Conservation (phyloP, 768 basidiomycete genomes). For the Collybia sp. region DNA sequence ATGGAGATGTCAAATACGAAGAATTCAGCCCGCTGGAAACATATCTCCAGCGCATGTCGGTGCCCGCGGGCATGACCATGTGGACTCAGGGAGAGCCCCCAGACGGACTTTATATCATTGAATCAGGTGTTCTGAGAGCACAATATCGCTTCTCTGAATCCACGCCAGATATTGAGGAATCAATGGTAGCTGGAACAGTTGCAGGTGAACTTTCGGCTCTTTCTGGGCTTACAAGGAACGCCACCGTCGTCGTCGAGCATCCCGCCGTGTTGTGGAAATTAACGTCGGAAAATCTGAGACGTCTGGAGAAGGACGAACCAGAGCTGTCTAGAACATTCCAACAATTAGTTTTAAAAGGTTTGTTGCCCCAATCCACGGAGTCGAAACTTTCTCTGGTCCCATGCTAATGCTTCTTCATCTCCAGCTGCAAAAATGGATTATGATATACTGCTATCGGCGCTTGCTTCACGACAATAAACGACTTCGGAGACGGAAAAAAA, state of each 20-base stretch:
- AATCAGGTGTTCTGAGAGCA: conserved; percentile 82
- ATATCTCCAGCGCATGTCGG: conserved; percentile 64
- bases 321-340: conserved; percentile 61
- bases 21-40: conserved; percentile 60
- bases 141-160: conserved; percentile 75
- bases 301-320: conserved; percentile 66
- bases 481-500: too few species aligned
- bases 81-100: conserved; percentile 77
- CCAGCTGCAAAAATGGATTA: conserved; percentile 18
- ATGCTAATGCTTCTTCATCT: neutral
- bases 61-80: conserved; percentile 55
- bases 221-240: conserved; percentile 75
- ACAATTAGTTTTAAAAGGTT: conserved; percentile 71
- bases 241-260: conserved; percentile 79
- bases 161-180: conserved; percentile 68
- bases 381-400: neutral
- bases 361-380: conserved; percentile 10
- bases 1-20: conserved; percentile 49
- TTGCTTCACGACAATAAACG: conserved; percentile 12
- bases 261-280: conserved; percentile 81
- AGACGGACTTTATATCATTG: conserved; percentile 86
- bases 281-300: conserved; percentile 47
- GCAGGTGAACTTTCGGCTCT: conserved; percentile 90
- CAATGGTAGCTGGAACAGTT: conserved; percentile 90
- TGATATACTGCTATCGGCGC: conserved; percentile 15